phyloP scores from a whole-genome alignment of 2,329 filamentous ascomycete genomes.

The Aureobasidium namibiae region DNA sequence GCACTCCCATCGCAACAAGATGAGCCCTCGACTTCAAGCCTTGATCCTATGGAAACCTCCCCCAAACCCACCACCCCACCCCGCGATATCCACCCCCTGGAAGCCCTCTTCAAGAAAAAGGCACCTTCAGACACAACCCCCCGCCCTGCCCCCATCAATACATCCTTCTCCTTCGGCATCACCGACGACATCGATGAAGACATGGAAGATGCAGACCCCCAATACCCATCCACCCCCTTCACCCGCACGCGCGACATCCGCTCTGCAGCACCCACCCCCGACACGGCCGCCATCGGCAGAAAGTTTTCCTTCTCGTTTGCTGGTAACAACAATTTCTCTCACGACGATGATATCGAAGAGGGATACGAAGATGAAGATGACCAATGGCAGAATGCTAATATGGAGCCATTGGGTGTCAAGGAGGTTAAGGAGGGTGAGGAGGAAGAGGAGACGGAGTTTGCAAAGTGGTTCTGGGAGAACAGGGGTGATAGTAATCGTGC shows the following conservation, averaged over 20 bases:
- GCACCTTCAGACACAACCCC: constrained; percentile 25
- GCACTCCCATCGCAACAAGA: not conserved
- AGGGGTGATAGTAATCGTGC: constrained; percentile 39
- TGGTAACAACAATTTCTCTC: not conserved
- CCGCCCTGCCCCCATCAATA: constrained; percentile 38
- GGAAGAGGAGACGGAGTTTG: constrained; percentile 47
- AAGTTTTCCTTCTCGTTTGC: constrained; percentile 48
- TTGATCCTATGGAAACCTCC: not conserved
- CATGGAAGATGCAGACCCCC: constrained; percentile 16
- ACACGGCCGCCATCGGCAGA: constrained; percentile 71
- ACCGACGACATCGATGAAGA: constrained; percentile 16
- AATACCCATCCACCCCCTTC: constrained; percentile 68
- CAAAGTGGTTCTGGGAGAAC: constrained; percentile 53
- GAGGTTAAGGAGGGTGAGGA: constrained; percentile 20
- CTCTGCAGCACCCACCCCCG: constrained; percentile 88
- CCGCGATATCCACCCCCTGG: constrained; percentile 65
- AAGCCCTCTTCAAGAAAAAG: constrained; percentile 77
- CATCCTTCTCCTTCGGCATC: constrained; percentile 71
- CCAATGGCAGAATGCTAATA: not conserved
- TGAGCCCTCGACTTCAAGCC: not conserved
- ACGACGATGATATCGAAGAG: constrained; percentile 40
- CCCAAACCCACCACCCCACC: not conserved
- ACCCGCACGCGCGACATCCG: constrained; percentile 65
- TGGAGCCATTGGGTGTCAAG: constrained; percentile 6
- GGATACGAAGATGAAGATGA: constrained; percentile 18